Conservation (phyloP, 2,329 filamentous ascomycete genomes). For the Ophiognomonia clavigignenti-juglandacearum region DNA sequence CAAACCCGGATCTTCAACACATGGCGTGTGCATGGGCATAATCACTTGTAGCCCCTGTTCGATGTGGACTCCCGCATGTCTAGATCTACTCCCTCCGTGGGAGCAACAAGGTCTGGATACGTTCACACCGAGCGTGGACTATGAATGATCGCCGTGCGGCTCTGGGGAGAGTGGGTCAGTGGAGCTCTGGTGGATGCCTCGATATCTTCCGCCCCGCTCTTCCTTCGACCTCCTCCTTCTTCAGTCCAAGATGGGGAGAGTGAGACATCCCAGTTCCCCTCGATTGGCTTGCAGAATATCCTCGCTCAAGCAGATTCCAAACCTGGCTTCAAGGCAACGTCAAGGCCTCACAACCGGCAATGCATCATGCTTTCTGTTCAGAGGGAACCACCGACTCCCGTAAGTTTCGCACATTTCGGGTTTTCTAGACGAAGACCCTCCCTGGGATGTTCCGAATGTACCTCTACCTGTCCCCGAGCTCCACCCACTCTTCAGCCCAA, state of each 20-base stretch:
- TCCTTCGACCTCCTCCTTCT: slow-evolving; percentile 1
- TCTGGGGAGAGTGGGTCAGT: neutral
- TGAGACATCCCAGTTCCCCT: neutral
- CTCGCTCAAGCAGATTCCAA: neutral
- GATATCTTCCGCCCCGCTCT: neutral
- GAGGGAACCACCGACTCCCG: slow-evolving; percentile 3
- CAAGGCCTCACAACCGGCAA: neutral
- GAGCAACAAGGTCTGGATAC: neutral
- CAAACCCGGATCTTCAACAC: neutral
- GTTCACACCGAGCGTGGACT: neutral
- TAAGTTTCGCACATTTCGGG: slow-evolving; percentile 7
- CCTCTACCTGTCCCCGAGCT: neutral
- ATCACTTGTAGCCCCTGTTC: neutral
- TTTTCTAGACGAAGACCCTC: slow-evolving; percentile 6
- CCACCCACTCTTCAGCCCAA: neutral
- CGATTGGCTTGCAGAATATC: neutral
- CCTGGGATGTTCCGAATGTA: slow-evolving; percentile 1
- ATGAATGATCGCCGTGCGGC: neutral
- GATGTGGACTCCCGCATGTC: neutral
- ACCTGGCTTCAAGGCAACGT: neutral
- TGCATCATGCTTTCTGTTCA: neutral
- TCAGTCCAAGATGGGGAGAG: neutral
- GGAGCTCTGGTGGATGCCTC: neutral
- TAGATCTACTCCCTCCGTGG: neutral
- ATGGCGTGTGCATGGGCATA: no score